Percentiles rank a stretch among this genome's conserved stretches.
Evolutionary conservation across 768 basidiomycete species (phyloP).

Genomic region (Mycena pura): DNA sequence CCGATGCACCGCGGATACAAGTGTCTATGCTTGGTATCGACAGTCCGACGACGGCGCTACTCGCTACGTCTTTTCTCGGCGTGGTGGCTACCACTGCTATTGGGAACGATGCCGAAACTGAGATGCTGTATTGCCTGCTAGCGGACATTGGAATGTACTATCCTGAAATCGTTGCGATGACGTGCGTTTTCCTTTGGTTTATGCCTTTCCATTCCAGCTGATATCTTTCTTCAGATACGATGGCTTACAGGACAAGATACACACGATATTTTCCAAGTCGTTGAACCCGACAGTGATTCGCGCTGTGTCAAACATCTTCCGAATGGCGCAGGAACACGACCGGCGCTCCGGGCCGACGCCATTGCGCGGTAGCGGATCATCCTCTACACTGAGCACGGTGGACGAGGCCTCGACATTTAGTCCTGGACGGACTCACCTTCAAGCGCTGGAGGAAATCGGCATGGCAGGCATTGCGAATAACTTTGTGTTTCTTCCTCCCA

Average conservation of each 20-base stretch:
- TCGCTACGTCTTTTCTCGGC: slow-evolving; percentile 76
- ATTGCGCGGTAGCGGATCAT: slow-evolving; percentile 47
- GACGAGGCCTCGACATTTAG: slow-evolving; percentile 58
- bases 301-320: slow-evolving; percentile 78
- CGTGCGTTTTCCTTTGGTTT: slow-evolving; percentile 55
- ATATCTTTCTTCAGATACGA: slow-evolving; percentile 65
- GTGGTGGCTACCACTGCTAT: slow-evolving; percentile 79
- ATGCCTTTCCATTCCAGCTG: slow-evolving; percentile 5
- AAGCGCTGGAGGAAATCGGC: slow-evolving; percentile 69
- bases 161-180: slow-evolving; percentile 75
- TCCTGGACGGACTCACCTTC: slow-evolving; percentile 58
- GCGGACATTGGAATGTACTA: slow-evolving; percentile 70
- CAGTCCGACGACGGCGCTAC: slow-evolving; percentile 70
- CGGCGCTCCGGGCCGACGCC: slow-evolving; percentile 38
- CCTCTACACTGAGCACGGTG: slow-evolving; percentile 67
- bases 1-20: slow-evolving; percentile 59
- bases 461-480: slow-evolving; percentile 80
- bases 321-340: slow-evolving; percentile 61
- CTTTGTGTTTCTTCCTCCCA: slow-evolving; percentile 71
- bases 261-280: slow-evolving; percentile 72
- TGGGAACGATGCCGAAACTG: slow-evolving; percentile 81
- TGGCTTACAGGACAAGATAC: slow-evolving; percentile 75
- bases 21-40: slow-evolving; percentile 64
- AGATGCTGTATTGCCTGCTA: slow-evolving; percentile 79
- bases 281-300: slow-evolving; percentile 75